Evolutionary conservation across 495 filamentous ascomycete genomes (phyloP), one percentile per base, ranked within the genome.

Genomic region (Trichoderma erinaceum): DNA sequence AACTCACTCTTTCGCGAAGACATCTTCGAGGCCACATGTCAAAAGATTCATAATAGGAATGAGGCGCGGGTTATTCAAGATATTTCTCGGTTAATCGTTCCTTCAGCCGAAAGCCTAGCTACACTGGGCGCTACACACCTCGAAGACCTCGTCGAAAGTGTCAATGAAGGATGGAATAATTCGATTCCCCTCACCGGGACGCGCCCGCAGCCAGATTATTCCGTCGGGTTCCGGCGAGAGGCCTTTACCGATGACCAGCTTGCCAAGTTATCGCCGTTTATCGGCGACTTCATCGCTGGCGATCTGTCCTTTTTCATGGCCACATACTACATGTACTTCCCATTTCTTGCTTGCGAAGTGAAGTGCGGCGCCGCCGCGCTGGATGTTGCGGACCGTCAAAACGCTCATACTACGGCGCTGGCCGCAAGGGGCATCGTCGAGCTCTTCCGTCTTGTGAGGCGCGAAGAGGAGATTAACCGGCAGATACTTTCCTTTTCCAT

Each of bases 401-500:
- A 58, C 52, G 52, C 52, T 13, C 52, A 58, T 16, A 81, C 76
- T 66, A 77, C 76, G 73, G 75, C 75, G 18, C 35, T 81, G 64
- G 73, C 78, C 4, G 73, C 78, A 43, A 70, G 75, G 38, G 78
- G 52, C 64, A 43, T 80, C 23, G 70, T 76, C n/a, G 73, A 79
- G 68, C 76, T 81, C 46, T 75, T 71, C 63, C 41, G 64, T 50
- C 15, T 63, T 8, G 74, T 79, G 2, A 70, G 73, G 25, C 77
- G 75, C 61, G 70, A 78, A 69, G 64, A 74, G 43, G 77, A 81
- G 72, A 66, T 82, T 52, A 29, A 81, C 66, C 72, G 71, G 52
- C 69, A 77, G 68, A 78, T 79, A 41, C 73, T 81, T 67, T 73
- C 74, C 43, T 84, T 83, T 74, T 82, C 78, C 1, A 73, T 85